These are phyloP conservation scores for Dentipellis fragilis DNA, from an alignment of 768 basidiomycete genomes.

Conservation along the genomic window DNA sequence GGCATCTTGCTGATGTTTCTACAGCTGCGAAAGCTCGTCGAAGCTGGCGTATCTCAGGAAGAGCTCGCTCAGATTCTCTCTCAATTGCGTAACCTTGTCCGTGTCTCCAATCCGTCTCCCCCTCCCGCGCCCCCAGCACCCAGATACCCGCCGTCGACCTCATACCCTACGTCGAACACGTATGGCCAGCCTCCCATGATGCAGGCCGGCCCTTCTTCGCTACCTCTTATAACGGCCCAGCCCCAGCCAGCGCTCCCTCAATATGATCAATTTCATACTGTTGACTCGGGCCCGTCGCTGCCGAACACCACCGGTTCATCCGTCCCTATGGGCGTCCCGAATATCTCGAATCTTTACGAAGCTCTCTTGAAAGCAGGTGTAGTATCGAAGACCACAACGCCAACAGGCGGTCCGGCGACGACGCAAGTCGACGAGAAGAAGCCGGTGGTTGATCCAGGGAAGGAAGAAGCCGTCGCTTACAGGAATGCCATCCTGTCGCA, in stretches of 20 bases:
- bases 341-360: slow-evolving; percentile 51
- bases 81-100: slow-evolving; percentile 57
- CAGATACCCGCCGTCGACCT: slow-evolving; percentile 7
- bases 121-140: background rate
- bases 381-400: slow-evolving; percentile 44
- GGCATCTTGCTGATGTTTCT: slow-evolving; percentile 7
- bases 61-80: slow-evolving; percentile 68
- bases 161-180: slow-evolving; percentile 15
- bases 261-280: background rate
- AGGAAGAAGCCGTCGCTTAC: slow-evolving; percentile 47
- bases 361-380: slow-evolving; percentile 76
- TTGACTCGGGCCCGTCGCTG: background rate
- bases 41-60: slow-evolving; percentile 70
- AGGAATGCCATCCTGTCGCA: slow-evolving; percentile 49
- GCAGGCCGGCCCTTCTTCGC: slow-evolving; percentile 15
- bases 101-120: slow-evolving; percentile 19
- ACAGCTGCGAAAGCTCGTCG: slow-evolving; percentile 63
- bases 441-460: slow-evolving; percentile 27
- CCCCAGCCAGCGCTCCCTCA: background rate
- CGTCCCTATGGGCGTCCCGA: slow-evolving; percentile 7
- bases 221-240: slow-evolving; percentile 4
- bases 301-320: background rate
- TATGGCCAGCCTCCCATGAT: slow-evolving; percentile 21
- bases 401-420: slow-evolving; percentile 32
- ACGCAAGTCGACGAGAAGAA: slow-evolving; percentile 24